Conservation (phyloP, 2,329 filamentous ascomycete species). For the Nigrospora osmanthi region DNA sequence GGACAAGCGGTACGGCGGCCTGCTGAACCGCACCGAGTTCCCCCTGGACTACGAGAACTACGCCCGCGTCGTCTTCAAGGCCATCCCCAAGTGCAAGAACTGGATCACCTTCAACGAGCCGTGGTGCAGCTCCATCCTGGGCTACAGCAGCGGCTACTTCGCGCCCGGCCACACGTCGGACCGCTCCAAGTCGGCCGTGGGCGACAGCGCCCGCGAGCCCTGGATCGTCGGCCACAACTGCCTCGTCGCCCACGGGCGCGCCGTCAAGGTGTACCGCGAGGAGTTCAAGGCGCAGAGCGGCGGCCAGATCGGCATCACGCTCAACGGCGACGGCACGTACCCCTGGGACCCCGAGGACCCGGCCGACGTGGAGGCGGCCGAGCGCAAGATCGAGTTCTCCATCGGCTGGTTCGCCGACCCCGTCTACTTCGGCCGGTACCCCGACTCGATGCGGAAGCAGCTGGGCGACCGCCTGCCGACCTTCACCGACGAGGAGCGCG, state of each 20-base stretch:
- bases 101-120: constrained; percentile 93
- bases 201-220: constrained; percentile 69
- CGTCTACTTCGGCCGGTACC: constrained; percentile 78
- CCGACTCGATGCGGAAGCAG: constrained; percentile 74
- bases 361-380: constrained; percentile 64
- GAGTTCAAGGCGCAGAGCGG: constrained; percentile 69
- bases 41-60: constrained; percentile 75
- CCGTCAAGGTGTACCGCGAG: constrained; percentile 74
- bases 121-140: constrained; percentile 75
- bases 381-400: constrained; percentile 79
- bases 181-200: constrained; percentile 59
- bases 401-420: constrained; percentile 88
- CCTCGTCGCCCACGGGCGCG: constrained; percentile 70
- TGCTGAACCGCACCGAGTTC: constrained; percentile 76
- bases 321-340: constrained; percentile 78
- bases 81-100: constrained; percentile 69
- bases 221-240: constrained; percentile 80
- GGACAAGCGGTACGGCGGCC: constrained; percentile 73
- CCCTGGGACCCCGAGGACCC: constrained; percentile 77
- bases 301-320: constrained; percentile 78
- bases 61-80: constrained; percentile 66
- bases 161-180: constrained; percentile 79
- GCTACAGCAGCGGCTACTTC: constrained; percentile 70
- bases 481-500: constrained; percentile 65
- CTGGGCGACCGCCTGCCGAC: constrained; percentile 69